These are phyloP conservation scores for Fraxinus dipetala DNA, from an alignment of 305 asterid species.

Conservation along the genomic window DNA sequence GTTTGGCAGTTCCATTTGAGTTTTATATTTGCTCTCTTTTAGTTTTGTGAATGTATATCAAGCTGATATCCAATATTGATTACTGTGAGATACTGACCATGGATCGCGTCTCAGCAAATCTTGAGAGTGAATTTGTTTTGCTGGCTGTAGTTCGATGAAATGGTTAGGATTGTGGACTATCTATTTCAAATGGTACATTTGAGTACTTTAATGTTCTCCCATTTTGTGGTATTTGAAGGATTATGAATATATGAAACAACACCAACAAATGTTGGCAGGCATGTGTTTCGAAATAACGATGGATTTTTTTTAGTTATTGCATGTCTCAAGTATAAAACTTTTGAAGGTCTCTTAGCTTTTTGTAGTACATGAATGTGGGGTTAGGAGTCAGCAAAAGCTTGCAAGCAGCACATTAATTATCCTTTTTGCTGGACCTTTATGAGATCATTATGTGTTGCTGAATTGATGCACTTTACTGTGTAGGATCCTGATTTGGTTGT, in stretches of 20 bases:
- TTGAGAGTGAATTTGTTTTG: not conserved
- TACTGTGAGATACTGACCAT: not conserved
- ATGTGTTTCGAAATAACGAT: not conserved
- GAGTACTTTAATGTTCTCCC: not conserved
- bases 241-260: not conserved
- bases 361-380: not conserved
- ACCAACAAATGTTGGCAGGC: not conserved
- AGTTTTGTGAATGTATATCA: not conserved
- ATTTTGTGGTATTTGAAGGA: not conserved
- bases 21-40: not conserved
- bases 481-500: slow-evolving; percentile 86
- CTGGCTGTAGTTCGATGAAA: not conserved
- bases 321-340: not conserved
- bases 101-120: not conserved
- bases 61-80: not conserved
- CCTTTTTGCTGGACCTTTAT: not conserved
- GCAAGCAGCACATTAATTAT: slow-evolving; percentile 8
- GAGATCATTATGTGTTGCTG: slow-evolving; percentile 15
- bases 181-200: not conserved
- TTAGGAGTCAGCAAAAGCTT: slow-evolving; percentile 5
- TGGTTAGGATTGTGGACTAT: not conserved
- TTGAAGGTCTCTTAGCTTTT: slow-evolving; percentile 2
- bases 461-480: slow-evolving; percentile 1
- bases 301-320: not conserved
- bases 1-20: not conserved